Base-by-base conservation (phyloP, 1,139 yeast species). In the Saccharomyces hybrid region DNA sequence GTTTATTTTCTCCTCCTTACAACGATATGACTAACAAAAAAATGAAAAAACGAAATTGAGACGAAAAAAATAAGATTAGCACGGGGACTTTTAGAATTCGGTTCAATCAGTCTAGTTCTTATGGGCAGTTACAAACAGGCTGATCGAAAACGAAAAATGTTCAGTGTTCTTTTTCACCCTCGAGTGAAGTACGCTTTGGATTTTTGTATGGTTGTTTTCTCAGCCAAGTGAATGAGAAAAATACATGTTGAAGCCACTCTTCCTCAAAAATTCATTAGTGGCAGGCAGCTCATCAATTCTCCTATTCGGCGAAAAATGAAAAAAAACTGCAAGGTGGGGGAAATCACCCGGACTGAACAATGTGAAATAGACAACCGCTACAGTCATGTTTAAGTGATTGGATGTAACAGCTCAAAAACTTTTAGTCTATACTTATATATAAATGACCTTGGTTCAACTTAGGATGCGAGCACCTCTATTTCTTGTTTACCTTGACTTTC, bases 231-330 rank as follows among this genome's bases (percentile, higher is more conserved):
- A 8, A 38, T 0, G 6, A 38, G 19, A 38, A 5, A 38, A 38
- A 5, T 38, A 9, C 44, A 38, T 38, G 44, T 13, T 38, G 44
- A 16, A 38, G 44, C 44, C 44, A 38, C 44, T 38, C 44, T 16
- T 38, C 44, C 25, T 38, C 44, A 16, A 38, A 38, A 38, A 16
- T 38, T 38, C 42, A 38, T 8, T 38, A 16, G 44, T 38, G 23
- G 23, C 23, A 19, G 44, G 44, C 23, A 38, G 44, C 44, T 38
- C 44, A 38, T 38, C 44, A 38, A 38, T 38, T 9, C 44, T 38
- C 44, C 44, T 38, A 38, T 38, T 38, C 44, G 44, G 44, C 44
- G 44, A 38, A 16, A 38, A 38, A 38, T 38, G 44, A 38, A 38
- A 38, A 38, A 34, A 34, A 34, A 38, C 5, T 9, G 7, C 19